Evolutionary conservation across 2,329 filamentous ascomycete genomes (phyloP), one percentile per base, ranked within the genome.

Genomic region (Hypoxylon sp.): DNA sequence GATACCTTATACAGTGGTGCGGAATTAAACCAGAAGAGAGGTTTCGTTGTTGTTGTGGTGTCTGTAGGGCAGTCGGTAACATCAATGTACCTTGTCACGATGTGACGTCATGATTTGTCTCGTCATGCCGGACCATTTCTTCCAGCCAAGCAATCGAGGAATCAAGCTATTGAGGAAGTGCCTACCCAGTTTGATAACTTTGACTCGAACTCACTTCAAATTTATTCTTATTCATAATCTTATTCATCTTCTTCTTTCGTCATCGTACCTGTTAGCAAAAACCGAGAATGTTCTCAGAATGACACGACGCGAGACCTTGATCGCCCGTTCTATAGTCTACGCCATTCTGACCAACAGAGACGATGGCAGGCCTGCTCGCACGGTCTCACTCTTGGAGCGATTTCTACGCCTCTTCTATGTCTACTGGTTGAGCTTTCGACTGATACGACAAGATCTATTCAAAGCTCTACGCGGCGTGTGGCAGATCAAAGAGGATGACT

Each of bases 401-500:
- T 78, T 87, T 45, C 69, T 87, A 23, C 78, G 83, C 19, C 57
- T 81, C 17, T 78, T 82, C 63, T 75, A 76, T 17, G 50, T 79
- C 7, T 86, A 75, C 70, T 77, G 74, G 75, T 52, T 78, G 32
- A 74, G 71, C 19, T 76, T 77, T 45, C 70, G 72, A 28, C 67
- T 76, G 9, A 71, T 77, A 21, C 74, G 68, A 5, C 61, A 68
- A 1, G 76, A 77, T 17, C 56, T 90, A 71, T 89, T 90, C 75
- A 81, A 82, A 0, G 70, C 71, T 14, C 60, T 77, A 30, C 74
- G 73, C 6, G 67, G 66, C 5, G 77, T 80, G 17, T 90, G 88
- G 87, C 65, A 80, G 3, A 82, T 89, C 34, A 78, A 84, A 23
- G 84, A 88, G 63, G 80, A 84, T 10, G 84, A 84, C 21, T 90